A percentile compares a stretch with the other conserved stretches of the same genome.
Evolutionary conservation across 2,329 filamentous ascomycete genomes (phyloP).

Genomic region (Trichophyton rubrum): DNA sequence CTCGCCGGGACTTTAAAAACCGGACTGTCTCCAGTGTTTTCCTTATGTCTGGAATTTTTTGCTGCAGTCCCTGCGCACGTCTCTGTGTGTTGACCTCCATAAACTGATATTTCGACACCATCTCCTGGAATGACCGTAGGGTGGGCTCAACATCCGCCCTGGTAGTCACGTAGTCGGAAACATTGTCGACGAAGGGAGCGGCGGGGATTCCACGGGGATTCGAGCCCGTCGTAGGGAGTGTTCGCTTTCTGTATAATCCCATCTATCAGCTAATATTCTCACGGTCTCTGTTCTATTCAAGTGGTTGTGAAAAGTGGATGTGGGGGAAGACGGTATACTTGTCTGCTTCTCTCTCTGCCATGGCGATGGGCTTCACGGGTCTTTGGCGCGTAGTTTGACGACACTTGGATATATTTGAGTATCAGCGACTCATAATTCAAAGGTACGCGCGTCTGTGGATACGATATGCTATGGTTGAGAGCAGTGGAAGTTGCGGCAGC

Average conservation of each 20-base stretch:
- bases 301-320: not conserved
- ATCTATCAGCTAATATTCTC: not conserved
- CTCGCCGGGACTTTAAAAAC: slow-evolving; percentile 67
- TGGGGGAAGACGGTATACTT: slow-evolving; percentile 10
- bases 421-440: not conserved
- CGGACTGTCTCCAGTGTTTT: slow-evolving; percentile 87
- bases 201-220: slow-evolving; percentile 37
- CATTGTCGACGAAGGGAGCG: slow-evolving; percentile 37
- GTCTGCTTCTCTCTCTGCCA: slow-evolving; percentile 8
- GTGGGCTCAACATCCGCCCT: slow-evolving; percentile 36
- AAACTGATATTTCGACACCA: slow-evolving; percentile 89
- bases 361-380: not conserved
- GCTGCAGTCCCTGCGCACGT: slow-evolving; percentile 65
- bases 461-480: not conserved
- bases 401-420: not conserved
- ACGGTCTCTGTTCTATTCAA: not conserved
- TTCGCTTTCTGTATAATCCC: not conserved
- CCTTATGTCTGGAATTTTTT: slow-evolving; percentile 94
- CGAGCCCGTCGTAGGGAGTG: slow-evolving; percentile 14
- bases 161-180: slow-evolving; percentile 35
- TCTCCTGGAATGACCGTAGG: slow-evolving; percentile 36
- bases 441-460: not conserved
- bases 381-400: not conserved
- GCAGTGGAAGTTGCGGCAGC: not conserved
- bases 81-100: slow-evolving; percentile 93